These are phyloP conservation scores for Curvularia hawaiiensis DNA, from an alignment of 2,329 filamentous ascomycete genomes.

Conservation along the genomic window DNA sequence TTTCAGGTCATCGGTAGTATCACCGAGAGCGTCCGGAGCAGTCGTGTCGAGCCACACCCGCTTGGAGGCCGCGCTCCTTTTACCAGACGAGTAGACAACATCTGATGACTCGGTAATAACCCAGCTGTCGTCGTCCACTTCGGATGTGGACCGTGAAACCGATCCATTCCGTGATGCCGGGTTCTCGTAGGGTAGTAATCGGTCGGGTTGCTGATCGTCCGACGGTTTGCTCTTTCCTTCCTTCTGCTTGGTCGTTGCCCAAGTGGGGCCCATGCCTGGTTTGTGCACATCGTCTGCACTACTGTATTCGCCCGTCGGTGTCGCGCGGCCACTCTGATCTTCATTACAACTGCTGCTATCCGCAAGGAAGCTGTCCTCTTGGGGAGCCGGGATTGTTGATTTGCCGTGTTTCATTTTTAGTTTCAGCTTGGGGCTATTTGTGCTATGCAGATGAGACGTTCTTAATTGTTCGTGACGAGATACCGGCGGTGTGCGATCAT, in stretches of 20 bases:
- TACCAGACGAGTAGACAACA: constrained; percentile 25
- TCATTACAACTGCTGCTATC: constrained; percentile 60
- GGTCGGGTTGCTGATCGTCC: constrained; percentile 33
- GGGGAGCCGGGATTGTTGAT: constrained; percentile 26
- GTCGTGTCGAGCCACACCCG: constrained; percentile 51
- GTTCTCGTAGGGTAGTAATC: constrained; percentile 29
- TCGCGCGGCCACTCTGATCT: constrained; percentile 47
- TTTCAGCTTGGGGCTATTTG: constrained; percentile 47
- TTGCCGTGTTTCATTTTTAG: constrained; percentile 47
- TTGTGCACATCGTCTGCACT: constrained; percentile 37
- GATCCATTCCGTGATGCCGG: constrained; percentile 22
- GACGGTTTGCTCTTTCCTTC: constrained; percentile 31
- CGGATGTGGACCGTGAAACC: constrained; percentile 37
- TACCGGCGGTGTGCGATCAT: constrained; percentile 30
- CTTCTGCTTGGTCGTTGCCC: constrained; percentile 28
- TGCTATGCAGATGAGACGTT: constrained; percentile 24
- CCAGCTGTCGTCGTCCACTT: constrained; percentile 48
- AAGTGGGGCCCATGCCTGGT: constrained; percentile 38
- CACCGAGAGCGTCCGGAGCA: constrained; percentile 39
- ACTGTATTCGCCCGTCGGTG: constrained; percentile 35
- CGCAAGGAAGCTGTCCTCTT: constrained; percentile 57
- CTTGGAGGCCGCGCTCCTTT: constrained; percentile 31
- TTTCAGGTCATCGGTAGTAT: constrained; percentile 37
- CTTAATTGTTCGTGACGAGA: constrained; percentile 37
- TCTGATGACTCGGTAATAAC: constrained; percentile 40